Conservation (phyloP, 2,329 filamentous ascomycete species). For the Zasmidium angulare region DNA sequence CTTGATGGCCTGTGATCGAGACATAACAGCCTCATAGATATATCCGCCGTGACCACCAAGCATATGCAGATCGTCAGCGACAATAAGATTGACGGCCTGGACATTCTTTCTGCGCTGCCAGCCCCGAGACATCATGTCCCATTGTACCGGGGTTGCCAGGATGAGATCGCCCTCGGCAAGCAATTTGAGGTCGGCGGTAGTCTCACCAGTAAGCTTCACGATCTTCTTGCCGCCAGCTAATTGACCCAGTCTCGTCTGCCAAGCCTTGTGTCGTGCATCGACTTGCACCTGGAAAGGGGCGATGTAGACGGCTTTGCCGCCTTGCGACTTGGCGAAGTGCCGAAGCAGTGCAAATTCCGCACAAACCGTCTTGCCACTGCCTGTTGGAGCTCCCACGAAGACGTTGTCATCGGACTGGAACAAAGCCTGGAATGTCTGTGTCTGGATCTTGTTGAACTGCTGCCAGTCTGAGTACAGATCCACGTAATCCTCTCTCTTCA, state of each 20-base stretch:
- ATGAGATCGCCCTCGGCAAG: constrained; percentile 86
- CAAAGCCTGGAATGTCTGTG: constrained; percentile 91
- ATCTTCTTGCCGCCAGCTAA: constrained; percentile 83
- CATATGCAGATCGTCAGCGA: constrained; percentile 93
- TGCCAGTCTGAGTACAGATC: constrained; percentile 79
- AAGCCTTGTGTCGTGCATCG: constrained; percentile 77
- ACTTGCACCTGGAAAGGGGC: constrained; percentile 93
- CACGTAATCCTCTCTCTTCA: constrained; percentile 82
- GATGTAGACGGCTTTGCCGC: constrained; percentile 85
- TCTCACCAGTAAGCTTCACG: constrained; percentile 91
- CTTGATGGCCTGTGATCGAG: constrained; percentile 94
- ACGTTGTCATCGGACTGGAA: constrained; percentile 92
- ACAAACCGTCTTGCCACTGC: constrained; percentile 94
- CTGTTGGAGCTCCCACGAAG: constrained; percentile 86
- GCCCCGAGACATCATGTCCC: constrained; percentile 92
- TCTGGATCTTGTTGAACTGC: constrained; percentile 96
- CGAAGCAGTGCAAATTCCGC: constrained; percentile 89
- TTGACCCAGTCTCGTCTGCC: constrained; percentile 72
- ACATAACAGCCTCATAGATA: constrained; percentile 95
- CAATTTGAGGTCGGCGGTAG: constrained; percentile 82
- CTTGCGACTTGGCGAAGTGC: constrained; percentile 72
- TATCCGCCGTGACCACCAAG: constrained; percentile 83
- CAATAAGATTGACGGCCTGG: constrained; percentile 83
- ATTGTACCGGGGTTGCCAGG: constrained; percentile 87
- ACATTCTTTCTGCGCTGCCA: constrained; percentile 98